Evolutionary conservation across 495 filamentous ascomycete species (phyloP).

Genomic region (Annulohypoxylon stygium): DNA sequence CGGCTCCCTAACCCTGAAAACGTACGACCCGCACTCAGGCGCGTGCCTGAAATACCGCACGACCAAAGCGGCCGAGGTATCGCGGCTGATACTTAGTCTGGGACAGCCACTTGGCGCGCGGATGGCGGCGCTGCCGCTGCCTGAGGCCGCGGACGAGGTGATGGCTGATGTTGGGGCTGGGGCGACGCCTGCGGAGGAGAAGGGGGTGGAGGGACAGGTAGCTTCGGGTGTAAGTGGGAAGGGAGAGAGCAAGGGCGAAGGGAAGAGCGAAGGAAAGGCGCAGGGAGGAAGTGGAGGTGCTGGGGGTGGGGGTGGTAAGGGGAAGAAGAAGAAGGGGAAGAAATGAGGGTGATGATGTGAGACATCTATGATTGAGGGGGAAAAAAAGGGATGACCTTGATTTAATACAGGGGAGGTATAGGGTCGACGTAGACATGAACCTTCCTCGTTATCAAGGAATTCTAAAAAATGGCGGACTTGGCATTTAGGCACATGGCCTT

Average conservation of each 20-base stretch:
- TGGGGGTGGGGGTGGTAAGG: conserved; percentile 55
- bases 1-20: conserved; percentile 85
- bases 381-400: neutral
- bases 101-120: conserved; percentile 71
- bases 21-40: conserved; percentile 86
- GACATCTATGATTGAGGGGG: neutral
- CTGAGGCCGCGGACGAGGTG: conserved; percentile 51
- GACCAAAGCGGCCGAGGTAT: conserved; percentile 90
- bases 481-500: neutral
- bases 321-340: conserved; percentile 71
- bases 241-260: neutral
- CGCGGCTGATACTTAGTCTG: conserved; percentile 79
- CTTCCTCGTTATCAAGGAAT: neutral
- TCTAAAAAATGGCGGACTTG: neutral
- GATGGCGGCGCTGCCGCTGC: conserved; percentile 71
- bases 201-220: conserved; percentile 32
- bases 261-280: neutral
- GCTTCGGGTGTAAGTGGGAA: conserved; percentile 49
- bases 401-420: neutral
- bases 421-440: neutral
- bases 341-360: conserved; percentile 51
- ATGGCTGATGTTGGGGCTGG: conserved; percentile 56
- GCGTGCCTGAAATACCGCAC: conserved; percentile 90
- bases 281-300: conserved; percentile 54
- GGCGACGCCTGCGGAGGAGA: conserved; percentile 46